Percentiles rank a stretch among this genome's conserved stretches.
Conservation (phyloP, 2,329 filamentous ascomycete genomes). For the Talaromyces sp. region DNA sequence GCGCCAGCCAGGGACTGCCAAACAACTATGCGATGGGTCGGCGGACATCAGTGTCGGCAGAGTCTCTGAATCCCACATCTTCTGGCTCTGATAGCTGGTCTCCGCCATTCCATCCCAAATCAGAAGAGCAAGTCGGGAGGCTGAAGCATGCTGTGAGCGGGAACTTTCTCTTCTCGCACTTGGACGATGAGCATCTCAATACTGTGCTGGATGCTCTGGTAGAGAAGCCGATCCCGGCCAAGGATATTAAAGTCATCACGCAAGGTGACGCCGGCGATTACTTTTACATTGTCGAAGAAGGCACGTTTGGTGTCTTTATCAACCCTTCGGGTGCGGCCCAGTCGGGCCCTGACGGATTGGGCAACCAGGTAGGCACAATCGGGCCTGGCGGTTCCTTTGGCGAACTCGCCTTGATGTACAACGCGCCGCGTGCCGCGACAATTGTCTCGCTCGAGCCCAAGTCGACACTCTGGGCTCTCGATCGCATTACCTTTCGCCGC, state of each 20-base stretch:
- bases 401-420: conserved; percentile 97
- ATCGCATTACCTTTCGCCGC: conserved; percentile 92
- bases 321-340: conserved; percentile 71
- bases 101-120: conserved; percentile 79
- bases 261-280: conserved; percentile 95
- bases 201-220: conserved; percentile 86
- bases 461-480: conserved; percentile 86
- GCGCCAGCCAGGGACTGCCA: conserved; percentile 50
- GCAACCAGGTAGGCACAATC: conserved; percentile 73
- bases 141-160: conserved; percentile 74
- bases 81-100: conserved; percentile 84
- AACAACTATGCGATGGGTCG: conserved; percentile 90
- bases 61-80: conserved; percentile 85
- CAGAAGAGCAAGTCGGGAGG: conserved; percentile 70
- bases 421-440: conserved; percentile 90
- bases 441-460: conserved; percentile 74
- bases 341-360: conserved; percentile 74
- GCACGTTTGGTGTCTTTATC: conserved; percentile 85
- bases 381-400: conserved; percentile 90
- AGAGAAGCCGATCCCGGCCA: conserved; percentile 91
- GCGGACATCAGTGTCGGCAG: conserved; percentile 92
- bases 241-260: conserved; percentile 83
- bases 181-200: conserved; percentile 85
- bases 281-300: conserved; percentile 95
- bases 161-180: conserved; percentile 90